These are phyloP conservation scores for Metarhizium guizhouense DNA, from an alignment of 2,329 filamentous ascomycete species.

Conservation along the genomic window DNA sequence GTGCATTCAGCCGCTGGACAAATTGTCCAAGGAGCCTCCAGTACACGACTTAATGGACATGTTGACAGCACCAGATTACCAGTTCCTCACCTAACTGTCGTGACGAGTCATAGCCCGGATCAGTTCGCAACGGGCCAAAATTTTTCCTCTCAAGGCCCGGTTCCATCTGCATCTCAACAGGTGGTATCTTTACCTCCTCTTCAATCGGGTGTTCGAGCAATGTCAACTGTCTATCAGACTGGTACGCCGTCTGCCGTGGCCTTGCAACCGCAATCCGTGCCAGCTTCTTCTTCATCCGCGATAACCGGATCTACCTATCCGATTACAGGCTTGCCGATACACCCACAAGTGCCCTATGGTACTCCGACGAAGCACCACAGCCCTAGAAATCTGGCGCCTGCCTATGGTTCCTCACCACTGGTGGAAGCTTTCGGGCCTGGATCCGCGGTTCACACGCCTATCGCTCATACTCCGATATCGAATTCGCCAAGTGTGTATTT, in stretches of 20 bases:
- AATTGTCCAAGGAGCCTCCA: slow-evolving; percentile 7
- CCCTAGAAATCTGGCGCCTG: slow-evolving; percentile 34
- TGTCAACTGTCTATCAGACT: slow-evolving; percentile 66
- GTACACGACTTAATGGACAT: slow-evolving; percentile 12
- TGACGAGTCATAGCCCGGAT: slow-evolving; percentile 33
- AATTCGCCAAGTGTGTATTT: slow-evolving; percentile 84
- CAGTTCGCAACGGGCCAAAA: slow-evolving; percentile 27
- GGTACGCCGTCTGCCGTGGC: slow-evolving; percentile 28
- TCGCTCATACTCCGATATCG: slow-evolving; percentile 53
- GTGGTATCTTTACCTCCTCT: slow-evolving; percentile 54
- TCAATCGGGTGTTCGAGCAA: slow-evolving; percentile 54
- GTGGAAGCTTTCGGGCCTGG: slow-evolving; percentile 48
- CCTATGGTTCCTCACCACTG: slow-evolving; percentile 55
- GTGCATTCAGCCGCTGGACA: slow-evolving; percentile 16
- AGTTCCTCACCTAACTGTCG: slow-evolving; percentile 61
- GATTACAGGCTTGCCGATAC: slow-evolving; percentile 12
- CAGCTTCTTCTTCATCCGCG: slow-evolving; percentile 15
- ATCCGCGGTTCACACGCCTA: slow-evolving; percentile 49
- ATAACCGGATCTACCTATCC: slow-evolving; percentile 16
- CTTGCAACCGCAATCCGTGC: slow-evolving; percentile 27
- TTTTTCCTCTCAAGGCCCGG: slow-evolving; percentile 32
- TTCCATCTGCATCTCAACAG: slow-evolving; percentile 13
- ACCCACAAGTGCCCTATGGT: slow-evolving; percentile 30
- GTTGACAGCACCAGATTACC: slow-evolving; percentile 43
- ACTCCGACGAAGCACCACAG: slow-evolving; percentile 47